phyloP scores from a whole-genome alignment of 305 asterid genomes.

The Fraxinus sp. region DNA sequence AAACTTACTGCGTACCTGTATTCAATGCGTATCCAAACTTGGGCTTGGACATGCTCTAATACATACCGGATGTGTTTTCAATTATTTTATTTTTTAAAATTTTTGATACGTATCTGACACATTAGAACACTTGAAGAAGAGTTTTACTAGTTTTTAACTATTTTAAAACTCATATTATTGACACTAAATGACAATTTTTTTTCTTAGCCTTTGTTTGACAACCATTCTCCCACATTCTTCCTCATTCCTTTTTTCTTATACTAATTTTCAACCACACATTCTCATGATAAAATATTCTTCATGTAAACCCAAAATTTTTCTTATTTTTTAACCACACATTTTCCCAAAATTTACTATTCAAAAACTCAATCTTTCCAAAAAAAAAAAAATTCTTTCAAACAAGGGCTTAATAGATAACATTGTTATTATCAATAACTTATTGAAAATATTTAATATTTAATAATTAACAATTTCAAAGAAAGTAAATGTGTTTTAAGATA shows the following conservation, averaged over 20 bases:
- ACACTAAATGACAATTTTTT: neutral
- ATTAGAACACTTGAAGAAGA: neutral
- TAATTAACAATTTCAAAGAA: neutral
- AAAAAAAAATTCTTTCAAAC: neutral
- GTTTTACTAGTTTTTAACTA: neutral
- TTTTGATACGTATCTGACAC: neutral
- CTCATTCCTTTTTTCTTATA: neutral
- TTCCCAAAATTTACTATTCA: neutral
- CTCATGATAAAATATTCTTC: neutral
- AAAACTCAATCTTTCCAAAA: neutral
- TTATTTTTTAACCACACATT: neutral
- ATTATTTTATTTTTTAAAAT: neutral
- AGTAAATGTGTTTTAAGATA: neutral
- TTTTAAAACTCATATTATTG: neutral
- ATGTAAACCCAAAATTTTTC: neutral
- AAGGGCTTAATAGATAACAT: neutral
- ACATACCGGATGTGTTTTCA: neutral
- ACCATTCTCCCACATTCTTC: neutral
- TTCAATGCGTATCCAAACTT: neutral
- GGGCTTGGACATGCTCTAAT: neutral
- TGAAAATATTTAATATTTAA: neutral
- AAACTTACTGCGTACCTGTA: neutral
- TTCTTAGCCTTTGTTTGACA: neutral
- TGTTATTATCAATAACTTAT: neutral
- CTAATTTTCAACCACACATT: neutral